Conservation (phyloP, 1,284 basidiomycete genomes). For the Boletus hoseneyae region DNA sequence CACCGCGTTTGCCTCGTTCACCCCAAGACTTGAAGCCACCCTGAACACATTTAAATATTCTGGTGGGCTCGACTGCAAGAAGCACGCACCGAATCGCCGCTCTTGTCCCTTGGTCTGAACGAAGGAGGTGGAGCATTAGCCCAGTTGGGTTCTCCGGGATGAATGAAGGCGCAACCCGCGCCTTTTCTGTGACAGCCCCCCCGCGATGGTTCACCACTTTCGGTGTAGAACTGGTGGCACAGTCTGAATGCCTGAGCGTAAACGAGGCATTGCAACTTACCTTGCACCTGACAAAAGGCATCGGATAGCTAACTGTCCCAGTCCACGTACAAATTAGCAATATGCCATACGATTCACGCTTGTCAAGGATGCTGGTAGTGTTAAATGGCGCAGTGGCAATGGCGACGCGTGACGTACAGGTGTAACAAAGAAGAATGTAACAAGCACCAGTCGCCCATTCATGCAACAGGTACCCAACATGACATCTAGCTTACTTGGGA, state of each 20-base stretch:
- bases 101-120: slow-evolving; percentile 12
- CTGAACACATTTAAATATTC: slow-evolving; percentile 6
- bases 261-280: slow-evolving; percentile 19
- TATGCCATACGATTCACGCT: neutral
- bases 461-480: neutral
- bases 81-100: slow-evolving; percentile 18
- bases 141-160: slow-evolving; percentile 28
- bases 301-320: slow-evolving; percentile 2
- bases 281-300: slow-evolving; percentile 26
- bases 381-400: neutral
- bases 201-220: slow-evolving; percentile 21
- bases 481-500: slow-evolving; percentile 8
- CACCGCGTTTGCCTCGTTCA: slow-evolving; percentile 1
- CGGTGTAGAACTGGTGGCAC: slow-evolving; percentile 25
- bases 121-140: slow-evolving; percentile 14
- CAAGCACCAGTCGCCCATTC: no score
- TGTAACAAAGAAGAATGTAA: neutral
- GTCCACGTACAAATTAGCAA: no score
- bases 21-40: slow-evolving; percentile 7
- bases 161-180: slow-evolving; percentile 24
- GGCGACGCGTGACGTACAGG: neutral
- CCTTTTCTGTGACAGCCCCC: slow-evolving; percentile 22
- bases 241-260: slow-evolving; percentile 7
- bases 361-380: neutral
- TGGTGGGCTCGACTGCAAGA: neutral